These are phyloP conservation scores for Mycena filopes DNA, from an alignment of 768 basidiomycete genomes.

Conservation along the genomic window DNA sequence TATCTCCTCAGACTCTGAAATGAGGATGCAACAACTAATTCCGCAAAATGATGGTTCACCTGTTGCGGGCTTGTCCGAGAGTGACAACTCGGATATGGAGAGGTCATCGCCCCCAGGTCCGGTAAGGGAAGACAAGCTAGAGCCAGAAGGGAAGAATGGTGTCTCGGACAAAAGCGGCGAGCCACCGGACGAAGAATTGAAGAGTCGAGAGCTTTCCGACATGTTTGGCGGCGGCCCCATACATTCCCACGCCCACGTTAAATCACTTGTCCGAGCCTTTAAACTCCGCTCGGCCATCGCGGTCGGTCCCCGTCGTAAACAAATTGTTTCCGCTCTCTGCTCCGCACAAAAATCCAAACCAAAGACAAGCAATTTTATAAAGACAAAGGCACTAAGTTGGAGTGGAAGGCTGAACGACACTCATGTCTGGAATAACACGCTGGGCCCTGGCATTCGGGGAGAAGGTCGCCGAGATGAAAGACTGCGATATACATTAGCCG, in stretches of 20 bases:
- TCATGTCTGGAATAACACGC: conserved; percentile 8
- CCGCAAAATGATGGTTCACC: neutral
- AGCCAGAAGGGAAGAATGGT: conserved; percentile 38
- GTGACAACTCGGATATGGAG: conserved; percentile 50
- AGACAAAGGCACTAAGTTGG: too few species aligned
- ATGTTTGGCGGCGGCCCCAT: too few species aligned
- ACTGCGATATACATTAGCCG: neutral
- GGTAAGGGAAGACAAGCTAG: conserved; percentile 34
- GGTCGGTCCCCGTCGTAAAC: too few species aligned
- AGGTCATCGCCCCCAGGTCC: conserved; percentile 46
- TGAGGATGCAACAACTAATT: neutral
- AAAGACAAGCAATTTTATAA: too few species aligned
- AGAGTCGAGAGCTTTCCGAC: conserved; percentile 15
- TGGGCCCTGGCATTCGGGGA: neutral
- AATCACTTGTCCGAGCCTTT: too few species aligned
- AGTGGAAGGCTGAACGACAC: too few species aligned
- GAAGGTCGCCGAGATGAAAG: conserved; percentile 17
- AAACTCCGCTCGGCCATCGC: too few species aligned
- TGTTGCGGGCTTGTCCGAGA: conserved; percentile 35
- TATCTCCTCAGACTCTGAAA: neutral
- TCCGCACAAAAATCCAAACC: too few species aligned
- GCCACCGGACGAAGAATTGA: conserved; percentile 23
- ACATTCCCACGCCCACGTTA: too few species aligned
- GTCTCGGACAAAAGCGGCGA: conserved; percentile 47
- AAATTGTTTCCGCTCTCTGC: too few species aligned